Percentiles rank a stretch among this genome's conserved stretches.
These are phyloP conservation scores for Boletus pseudo-olivaceus DNA, from an alignment of 768 basidiomycete genomes.

Conservation along the genomic window DNA sequence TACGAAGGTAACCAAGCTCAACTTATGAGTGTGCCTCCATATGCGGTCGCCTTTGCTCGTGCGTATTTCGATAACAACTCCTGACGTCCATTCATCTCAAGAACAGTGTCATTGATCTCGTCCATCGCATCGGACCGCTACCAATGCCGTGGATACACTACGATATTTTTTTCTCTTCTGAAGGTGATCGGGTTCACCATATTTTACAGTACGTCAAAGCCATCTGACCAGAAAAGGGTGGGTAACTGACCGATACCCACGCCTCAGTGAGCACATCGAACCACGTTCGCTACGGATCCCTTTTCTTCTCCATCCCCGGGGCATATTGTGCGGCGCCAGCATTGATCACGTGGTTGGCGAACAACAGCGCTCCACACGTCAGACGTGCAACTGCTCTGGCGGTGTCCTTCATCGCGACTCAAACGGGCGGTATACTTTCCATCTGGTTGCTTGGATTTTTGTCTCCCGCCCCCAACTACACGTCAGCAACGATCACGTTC, in stretches of 20 bases:
- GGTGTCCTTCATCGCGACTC: constrained; percentile 52
- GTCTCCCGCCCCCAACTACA: constrained; percentile 50
- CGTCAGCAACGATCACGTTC: constrained; percentile 39
- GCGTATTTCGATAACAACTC: constrained; percentile 13
- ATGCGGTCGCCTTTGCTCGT: constrained; percentile 46
- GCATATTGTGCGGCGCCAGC: constrained; percentile 51
- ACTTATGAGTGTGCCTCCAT: constrained; percentile 55
- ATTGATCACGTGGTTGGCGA: constrained; percentile 57
- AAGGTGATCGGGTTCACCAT: constrained; percentile 51
- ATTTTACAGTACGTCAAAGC: constrained; percentile 43
- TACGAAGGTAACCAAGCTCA: constrained; percentile 52
- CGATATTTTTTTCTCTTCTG: constrained; percentile 43
- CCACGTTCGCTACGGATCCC: constrained; percentile 48
- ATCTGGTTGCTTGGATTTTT: constrained; percentile 57
- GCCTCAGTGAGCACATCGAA: constrained; percentile 28
- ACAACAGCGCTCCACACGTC: constrained; percentile 38
- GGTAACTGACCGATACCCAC: neutral
- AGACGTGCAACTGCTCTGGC: constrained; percentile 59
- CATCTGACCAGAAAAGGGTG: neutral
- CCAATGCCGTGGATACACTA: constrained; percentile 45
- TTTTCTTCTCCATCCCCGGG: constrained; percentile 55
- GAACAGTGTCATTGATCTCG: constrained; percentile 34
- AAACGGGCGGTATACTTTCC: constrained; percentile 57
- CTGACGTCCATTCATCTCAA: neutral
- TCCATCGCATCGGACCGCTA: constrained; percentile 56